Conservation (phyloP, 805 yeast genomes). For the Lachancea sp. region DNA sequence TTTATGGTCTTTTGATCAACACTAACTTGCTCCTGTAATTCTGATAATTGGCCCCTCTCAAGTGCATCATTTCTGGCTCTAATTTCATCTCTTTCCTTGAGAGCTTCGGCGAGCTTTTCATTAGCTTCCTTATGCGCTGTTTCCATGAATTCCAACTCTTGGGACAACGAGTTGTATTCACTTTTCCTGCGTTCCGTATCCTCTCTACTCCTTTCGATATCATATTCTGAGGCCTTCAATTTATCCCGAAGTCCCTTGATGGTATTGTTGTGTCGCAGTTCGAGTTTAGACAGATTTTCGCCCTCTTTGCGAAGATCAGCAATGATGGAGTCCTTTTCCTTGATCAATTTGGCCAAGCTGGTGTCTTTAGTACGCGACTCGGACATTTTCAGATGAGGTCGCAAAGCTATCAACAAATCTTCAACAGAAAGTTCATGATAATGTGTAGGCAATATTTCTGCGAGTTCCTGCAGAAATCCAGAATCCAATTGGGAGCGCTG, state of each 20-base stretch:
- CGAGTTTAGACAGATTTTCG: slow-evolving; percentile 61
- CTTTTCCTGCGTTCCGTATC: not conserved
- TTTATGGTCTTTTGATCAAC: slow-evolving; percentile 23
- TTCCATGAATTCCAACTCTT: slow-evolving; percentile 20
- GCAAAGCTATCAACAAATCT: not conserved
- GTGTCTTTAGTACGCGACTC: slow-evolving; percentile 9
- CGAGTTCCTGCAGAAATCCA: not conserved
- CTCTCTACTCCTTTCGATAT: slow-evolving; percentile 21
- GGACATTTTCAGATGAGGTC: not conserved
- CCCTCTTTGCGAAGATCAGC: slow-evolving; percentile 70
- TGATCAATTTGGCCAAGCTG: slow-evolving; percentile 19
- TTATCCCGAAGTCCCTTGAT: slow-evolving; percentile 55
- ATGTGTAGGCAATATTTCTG: slow-evolving; percentile 2
- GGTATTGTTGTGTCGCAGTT: slow-evolving; percentile 57
- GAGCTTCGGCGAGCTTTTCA: slow-evolving; percentile 15
- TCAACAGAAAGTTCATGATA: slow-evolving; percentile 2
- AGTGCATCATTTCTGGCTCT: not conserved
- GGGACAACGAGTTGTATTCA: not conserved
- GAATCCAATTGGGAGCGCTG: not conserved
- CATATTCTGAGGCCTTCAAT: slow-evolving; percentile 18
- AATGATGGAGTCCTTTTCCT: slow-evolving; percentile 49
- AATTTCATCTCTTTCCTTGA: not conserved
- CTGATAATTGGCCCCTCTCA: not conserved
- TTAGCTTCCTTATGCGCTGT: slow-evolving; percentile 28
- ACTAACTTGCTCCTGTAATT: slow-evolving; percentile 20